These are phyloP conservation scores for Alternaria sp. DNA, from an alignment of 2,329 filamentous ascomycete species.

Conservation along the genomic window DNA sequence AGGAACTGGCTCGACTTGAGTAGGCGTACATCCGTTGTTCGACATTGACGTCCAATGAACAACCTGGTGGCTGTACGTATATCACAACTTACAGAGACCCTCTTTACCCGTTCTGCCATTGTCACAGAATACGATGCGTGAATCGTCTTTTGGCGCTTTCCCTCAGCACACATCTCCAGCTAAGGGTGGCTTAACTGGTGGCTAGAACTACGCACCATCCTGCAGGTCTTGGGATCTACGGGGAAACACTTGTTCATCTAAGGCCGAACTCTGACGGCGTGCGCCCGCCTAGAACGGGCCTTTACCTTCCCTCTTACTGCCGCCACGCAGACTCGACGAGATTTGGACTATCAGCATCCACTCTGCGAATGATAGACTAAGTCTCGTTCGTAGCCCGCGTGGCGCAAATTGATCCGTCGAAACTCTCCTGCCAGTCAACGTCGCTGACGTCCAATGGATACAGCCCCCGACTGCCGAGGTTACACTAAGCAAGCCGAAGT, in stretches of 20 bases:
- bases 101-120: background rate
- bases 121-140: background rate
- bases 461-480: background rate
- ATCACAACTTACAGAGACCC: background rate
- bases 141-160: background rate
- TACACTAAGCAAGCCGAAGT: constrained; percentile 5
- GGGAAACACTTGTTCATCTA: background rate
- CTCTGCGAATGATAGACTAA: background rate
- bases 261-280: background rate
- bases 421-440: constrained; percentile 6
- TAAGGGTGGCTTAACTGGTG: background rate
- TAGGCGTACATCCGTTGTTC: background rate
- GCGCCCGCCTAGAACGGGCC: background rate
- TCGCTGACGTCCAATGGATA: background rate
- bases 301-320: background rate
- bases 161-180: background rate
- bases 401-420: background rate
- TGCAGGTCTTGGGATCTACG: background rate
- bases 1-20: background rate
- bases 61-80: background rate
- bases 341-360: constrained; percentile 1
- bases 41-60: background rate
- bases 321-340: background rate
- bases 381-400: background rate
- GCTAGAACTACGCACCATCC: constrained; percentile 2